Evolutionary conservation across 2,329 filamentous ascomycete genomes (phyloP), one percentile per base, ranked within the genome.

Genomic region (Verticillium isaacii): DNA sequence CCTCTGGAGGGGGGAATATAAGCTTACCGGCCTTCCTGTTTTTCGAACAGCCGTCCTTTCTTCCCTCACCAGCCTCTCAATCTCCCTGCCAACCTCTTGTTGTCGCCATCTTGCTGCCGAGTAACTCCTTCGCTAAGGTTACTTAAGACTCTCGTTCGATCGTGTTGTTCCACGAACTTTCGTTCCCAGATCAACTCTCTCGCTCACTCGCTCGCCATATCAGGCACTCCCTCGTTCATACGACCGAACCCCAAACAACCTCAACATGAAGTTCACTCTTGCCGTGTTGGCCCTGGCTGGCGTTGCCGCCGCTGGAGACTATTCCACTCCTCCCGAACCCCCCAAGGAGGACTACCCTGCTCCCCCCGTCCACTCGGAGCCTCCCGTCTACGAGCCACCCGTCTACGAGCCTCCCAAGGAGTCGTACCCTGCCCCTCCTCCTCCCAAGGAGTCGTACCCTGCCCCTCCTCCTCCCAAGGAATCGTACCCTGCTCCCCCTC

Each of bases 51-150:
- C 3, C 15, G n/a, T 52, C 58, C 61, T 45, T 23, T 19, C 57
- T 57, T 59, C 50, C 32, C 61, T 62, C 25, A 36, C 52, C 64
- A 66, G 54, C 39, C 61, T 63, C 57, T 65, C 45, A 25, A 58
- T 60, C 56, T 55, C 54, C 60, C 45, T 56, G 58, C 60, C 64
- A 65, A 64, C 61, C 64, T 61, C 58, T 55, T 32, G 52, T 17
- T 61, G 63, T 59, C 57, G 57, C 32, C 54, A 34, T 50, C 45
- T 50, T 45, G 37, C 52, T 25, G 59, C 29, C 50, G 61, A 62
- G 64, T 66, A 60, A 62, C 64, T 66, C 64, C 23, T 58, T 66
- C 64, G 63, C 59, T 65, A 63, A 66, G 64, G 63, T 66, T 64
- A 66, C 61, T 66, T 60, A 61, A 66, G 61, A 50, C 62, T 58